These are phyloP conservation scores for Pisolithus microcarpus DNA, from an alignment of 768 basidiomycete genomes.

Conservation along the genomic window DNA sequence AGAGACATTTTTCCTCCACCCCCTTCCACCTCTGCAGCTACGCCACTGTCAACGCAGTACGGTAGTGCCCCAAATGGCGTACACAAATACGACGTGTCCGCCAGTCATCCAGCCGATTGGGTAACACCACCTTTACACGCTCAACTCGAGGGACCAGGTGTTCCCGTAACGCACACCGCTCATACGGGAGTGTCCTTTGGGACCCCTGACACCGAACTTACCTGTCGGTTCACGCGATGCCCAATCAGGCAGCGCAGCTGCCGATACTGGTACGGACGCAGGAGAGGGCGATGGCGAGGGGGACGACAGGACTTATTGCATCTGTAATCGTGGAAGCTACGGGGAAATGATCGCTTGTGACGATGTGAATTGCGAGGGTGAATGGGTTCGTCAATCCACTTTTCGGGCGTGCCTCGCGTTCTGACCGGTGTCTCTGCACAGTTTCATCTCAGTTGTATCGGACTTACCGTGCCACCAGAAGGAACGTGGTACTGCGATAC, in stretches of 20 bases:
- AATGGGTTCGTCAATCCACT: conserved; percentile 66
- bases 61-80: conserved; percentile 31
- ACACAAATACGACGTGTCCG: conserved; percentile 35
- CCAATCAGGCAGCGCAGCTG: conserved; percentile 30
- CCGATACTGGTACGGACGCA: conserved; percentile 38
- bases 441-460: conserved; percentile 79
- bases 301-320: conserved; percentile 69
- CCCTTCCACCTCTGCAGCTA: conserved; percentile 46
- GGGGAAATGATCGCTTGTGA: conserved; percentile 97
- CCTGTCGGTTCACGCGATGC: conserved; percentile 23
- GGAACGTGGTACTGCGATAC: conserved; percentile 72
- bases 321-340: conserved; percentile 77
- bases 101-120: conserved; percentile 39
- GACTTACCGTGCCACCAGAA: conserved; percentile 56
- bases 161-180: conserved; percentile 55
- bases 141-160: conserved; percentile 69
- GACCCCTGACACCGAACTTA: conserved; percentile 18
- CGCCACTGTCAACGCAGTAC: conserved; percentile 45
- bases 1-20: conserved; percentile 43
- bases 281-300: conserved; percentile 47
- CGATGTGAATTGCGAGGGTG: conserved; percentile 65
- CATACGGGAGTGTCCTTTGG: conserved; percentile 17
- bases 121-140: conserved; percentile 40
- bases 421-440: conserved; percentile 23
- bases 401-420: background rate